Evolutionary conservation across 495 filamentous ascomycete species (phyloP).

Genomic region (Podospora didyma): DNA sequence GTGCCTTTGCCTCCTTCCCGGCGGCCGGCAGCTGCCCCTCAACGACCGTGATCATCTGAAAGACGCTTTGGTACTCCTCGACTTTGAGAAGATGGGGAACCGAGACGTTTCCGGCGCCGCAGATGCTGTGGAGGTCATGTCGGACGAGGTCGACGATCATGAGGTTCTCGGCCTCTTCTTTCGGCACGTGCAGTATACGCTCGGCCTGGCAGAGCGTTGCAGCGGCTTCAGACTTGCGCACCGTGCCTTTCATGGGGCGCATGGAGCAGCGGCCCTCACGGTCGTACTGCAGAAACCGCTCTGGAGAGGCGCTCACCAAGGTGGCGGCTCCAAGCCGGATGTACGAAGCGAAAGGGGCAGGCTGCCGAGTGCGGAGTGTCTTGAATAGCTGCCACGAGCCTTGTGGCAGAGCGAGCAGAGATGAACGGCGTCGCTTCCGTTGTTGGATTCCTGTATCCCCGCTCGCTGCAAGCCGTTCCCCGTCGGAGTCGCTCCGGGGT

Average conservation of each 20-base stretch:
- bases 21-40: constrained; percentile 55
- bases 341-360: constrained; percentile 84
- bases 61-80: constrained; percentile 86
- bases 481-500: constrained; percentile 34
- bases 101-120: constrained; percentile 63
- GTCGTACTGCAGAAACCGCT: constrained; percentile 80
- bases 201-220: constrained; percentile 63
- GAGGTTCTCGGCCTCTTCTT: constrained; percentile 92
- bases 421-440: constrained; percentile 2
- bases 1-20: not conserved
- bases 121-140: constrained; percentile 83
- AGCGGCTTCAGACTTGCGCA: constrained; percentile 59
- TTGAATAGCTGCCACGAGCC: constrained; percentile 68
- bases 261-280: constrained; percentile 56
- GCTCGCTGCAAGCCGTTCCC: constrained; percentile 22
- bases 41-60: constrained; percentile 84
- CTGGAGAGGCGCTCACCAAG: constrained; percentile 81
- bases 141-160: constrained; percentile 97
- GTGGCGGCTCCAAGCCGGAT: constrained; percentile 65
- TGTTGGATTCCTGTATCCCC: constrained; percentile 4
- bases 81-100: constrained; percentile 70
- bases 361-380: constrained; percentile 65
- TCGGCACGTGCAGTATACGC: constrained; percentile 65
- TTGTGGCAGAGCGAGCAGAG: not conserved
- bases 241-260: constrained; percentile 93